These are phyloP conservation scores for Fusarium mangiferae DNA, from an alignment of 2,329 filamentous ascomycete genomes.

Conservation along the genomic window DNA sequence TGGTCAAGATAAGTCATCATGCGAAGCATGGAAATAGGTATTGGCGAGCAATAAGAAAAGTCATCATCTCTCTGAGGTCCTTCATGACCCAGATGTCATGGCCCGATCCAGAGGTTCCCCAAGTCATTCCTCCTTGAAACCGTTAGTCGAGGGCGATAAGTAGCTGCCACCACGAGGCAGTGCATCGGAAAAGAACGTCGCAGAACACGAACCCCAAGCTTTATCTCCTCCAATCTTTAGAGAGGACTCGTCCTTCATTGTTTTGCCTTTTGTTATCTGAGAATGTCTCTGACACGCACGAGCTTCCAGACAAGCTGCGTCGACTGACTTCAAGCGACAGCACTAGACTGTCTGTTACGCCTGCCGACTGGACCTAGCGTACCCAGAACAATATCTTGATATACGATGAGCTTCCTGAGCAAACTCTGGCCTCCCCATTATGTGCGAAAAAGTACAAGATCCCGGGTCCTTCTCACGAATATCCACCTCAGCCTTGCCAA, in stretches of 20 bases:
- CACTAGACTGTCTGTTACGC: too few species aligned
- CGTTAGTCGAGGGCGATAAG: accelerated
- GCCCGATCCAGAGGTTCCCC: too few species aligned
- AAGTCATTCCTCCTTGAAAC: background rate
- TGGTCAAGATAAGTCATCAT: too few species aligned
- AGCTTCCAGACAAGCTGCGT: background rate
- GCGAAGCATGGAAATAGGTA: too few species aligned
- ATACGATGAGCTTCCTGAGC: background rate
- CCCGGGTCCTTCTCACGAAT: background rate
- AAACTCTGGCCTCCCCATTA: background rate
- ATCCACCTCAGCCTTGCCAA: background rate
- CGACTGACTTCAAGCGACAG: too few species aligned
- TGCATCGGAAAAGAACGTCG: accelerated
- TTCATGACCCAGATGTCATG: background rate
- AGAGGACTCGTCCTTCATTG: accelerated
- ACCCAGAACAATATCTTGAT: background rate
- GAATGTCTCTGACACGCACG: background rate
- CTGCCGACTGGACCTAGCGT: too few species aligned
- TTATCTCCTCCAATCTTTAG: accelerated
- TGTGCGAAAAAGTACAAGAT: background rate
- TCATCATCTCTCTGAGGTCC: too few species aligned
- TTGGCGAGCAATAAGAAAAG: too few species aligned
- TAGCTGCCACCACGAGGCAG: background rate
- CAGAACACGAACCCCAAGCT: background rate
- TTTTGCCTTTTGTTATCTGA: background rate